A percentile compares a stretch with the other conserved stretches of the same genome.
These are phyloP conservation scores for Diutina pseudorugosa DNA, from an alignment of 1,139 yeast species.

Conservation along the genomic window DNA sequence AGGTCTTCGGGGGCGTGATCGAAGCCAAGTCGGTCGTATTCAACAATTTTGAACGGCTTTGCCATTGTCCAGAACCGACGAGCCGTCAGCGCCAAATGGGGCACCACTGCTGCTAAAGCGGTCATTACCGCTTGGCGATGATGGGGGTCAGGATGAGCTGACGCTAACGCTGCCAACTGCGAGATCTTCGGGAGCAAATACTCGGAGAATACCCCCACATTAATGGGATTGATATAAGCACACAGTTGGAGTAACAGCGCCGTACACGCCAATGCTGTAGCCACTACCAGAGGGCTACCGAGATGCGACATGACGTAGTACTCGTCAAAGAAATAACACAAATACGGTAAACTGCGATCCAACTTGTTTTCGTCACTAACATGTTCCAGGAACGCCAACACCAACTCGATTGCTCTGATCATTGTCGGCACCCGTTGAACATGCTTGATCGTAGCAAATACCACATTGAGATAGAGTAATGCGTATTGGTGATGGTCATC, in stretches of 20 bases:
- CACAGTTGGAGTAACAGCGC: conserved; percentile 56
- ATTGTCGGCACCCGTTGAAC: conserved; percentile 52
- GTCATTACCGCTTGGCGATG: neutral
- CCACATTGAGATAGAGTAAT: conserved; percentile 48
- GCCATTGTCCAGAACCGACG: conserved; percentile 29
- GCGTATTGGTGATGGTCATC: conserved; percentile 36
- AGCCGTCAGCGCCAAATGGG: conserved; percentile 54
- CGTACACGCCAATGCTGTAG: conserved; percentile 41
- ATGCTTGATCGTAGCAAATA: conserved; percentile 56
- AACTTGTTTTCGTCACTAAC: conserved; percentile 74
- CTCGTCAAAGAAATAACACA: conserved; percentile 38
- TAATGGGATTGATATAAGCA: conserved; percentile 60
- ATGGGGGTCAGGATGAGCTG: neutral
- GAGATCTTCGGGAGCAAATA: conserved; percentile 63
- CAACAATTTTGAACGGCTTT: neutral
- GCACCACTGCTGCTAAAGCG: conserved; percentile 13
- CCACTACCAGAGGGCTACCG: conserved; percentile 30
- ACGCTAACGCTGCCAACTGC: neutral
- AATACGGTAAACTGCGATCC: conserved; percentile 75
- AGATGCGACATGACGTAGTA: neutral
- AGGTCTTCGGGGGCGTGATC: neutral
- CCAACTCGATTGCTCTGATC: conserved; percentile 62
- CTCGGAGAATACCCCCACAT: conserved; percentile 66
- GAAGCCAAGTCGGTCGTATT: neutral
- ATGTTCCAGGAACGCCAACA: conserved; percentile 65